Conservation (phyloP, 139 green algal species). For the Spirogloea muscicola region DNA sequence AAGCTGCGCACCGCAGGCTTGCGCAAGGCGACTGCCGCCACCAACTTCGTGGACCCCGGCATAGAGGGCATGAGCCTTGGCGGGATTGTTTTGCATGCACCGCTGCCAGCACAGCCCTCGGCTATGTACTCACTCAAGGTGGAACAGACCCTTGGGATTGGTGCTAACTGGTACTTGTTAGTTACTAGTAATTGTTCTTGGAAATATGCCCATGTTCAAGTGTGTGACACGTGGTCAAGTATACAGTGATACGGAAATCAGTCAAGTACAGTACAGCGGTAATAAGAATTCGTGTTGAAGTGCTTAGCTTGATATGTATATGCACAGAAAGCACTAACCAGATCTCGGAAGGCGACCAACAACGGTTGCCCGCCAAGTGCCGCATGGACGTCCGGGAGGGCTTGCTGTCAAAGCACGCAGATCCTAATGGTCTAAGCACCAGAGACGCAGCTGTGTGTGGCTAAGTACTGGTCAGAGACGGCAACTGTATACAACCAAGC, state of each 20-base stretch:
- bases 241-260: no score
- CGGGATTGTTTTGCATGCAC: slow-evolving; percentile 12
- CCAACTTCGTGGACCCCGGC: slow-evolving; percentile 22
- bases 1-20: slow-evolving; percentile 17
- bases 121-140: neutral
- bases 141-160: no score
- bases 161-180: no score
- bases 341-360: neutral
- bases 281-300: no score
- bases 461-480: no score
- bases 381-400: slow-evolving; percentile 7
- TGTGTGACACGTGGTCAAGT: neutral
- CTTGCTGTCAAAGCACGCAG: neutral
- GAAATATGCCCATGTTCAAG: no score
- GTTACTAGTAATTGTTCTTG: no score
- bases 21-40: neutral
- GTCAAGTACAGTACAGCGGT: no score
- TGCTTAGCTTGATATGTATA: neutral
- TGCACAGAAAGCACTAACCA: no score
- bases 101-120: neutral
- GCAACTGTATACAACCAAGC: no score
- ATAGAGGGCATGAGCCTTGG: slow-evolving; percentile 41
- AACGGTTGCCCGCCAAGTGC: slow-evolving; percentile 5
- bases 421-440: no score
- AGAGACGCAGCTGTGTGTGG: no score